Conservation (phyloP, 805 yeast species). For the Cyberlindnera xishuangbannaensis region DNA sequence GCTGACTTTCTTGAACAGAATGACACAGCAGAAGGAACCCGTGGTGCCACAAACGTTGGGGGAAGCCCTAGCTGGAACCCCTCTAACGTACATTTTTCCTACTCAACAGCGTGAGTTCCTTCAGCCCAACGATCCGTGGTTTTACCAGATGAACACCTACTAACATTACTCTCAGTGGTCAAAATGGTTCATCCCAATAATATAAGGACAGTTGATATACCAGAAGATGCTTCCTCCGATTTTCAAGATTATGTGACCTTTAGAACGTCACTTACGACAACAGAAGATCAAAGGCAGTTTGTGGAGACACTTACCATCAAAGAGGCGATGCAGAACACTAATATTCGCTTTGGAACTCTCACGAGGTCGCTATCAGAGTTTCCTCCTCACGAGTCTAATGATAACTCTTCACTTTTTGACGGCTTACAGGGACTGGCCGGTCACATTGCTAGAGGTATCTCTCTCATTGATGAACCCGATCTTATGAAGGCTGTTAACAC, state of each 20-base stretch:
- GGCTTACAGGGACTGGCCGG: constrained; percentile 12
- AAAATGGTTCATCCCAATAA: too few species aligned
- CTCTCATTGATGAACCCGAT: constrained; percentile 4
- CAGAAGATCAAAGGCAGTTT: constrained; percentile 1
- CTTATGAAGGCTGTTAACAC: constrained; percentile 1
- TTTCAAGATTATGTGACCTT: not conserved
- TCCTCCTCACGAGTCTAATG: not conserved
- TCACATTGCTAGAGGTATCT: constrained; percentile 1
- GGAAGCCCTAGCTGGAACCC: constrained; percentile 29
- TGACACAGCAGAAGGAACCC: not conserved
- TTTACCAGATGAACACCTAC: too few species aligned
- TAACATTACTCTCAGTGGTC: too few species aligned
- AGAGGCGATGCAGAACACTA: constrained; percentile 2
- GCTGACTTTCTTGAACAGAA: not conserved
- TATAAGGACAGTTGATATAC: not conserved
- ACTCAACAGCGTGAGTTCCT: constrained; percentile 32
- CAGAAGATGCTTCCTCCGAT: constrained; percentile 3
- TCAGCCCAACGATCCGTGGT: too few species aligned
- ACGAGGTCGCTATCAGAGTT: not conserved
- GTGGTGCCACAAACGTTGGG: constrained; percentile 18
- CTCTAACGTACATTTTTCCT: constrained; percentile 34
- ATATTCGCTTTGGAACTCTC: constrained; percentile 5
- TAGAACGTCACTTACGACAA: not conserved
- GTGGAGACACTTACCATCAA: constrained; percentile 3
- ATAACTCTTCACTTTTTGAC: constrained; percentile 11